Conservation (phyloP, 495 filamentous ascomycete genomes). For the Penicillium chermesinum region DNA sequence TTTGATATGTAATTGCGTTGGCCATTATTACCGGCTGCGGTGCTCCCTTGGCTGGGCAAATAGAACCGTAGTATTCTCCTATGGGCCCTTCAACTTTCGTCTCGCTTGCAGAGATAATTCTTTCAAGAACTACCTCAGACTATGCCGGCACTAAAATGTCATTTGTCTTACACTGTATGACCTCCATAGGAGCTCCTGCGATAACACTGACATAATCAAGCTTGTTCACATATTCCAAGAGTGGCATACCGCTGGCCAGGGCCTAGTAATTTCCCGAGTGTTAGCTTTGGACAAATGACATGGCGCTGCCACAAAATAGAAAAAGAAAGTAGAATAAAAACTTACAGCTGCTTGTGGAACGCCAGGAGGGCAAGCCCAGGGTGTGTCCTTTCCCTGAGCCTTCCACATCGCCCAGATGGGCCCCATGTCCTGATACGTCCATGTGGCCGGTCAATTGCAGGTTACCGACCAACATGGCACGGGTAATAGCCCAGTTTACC, state of each 20-base stretch:
- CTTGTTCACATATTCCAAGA: constrained; percentile 33
- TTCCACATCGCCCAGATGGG: constrained; percentile 37
- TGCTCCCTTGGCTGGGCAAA: constrained; percentile 30
- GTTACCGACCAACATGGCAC: too few relatives aligned
- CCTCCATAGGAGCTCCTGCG: constrained; percentile 29
- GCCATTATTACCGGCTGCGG: constrained; percentile 29
- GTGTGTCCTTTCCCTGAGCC: constrained; percentile 29
- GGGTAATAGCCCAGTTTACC: constrained; percentile 42
- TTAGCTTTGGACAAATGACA: too few relatives aligned
- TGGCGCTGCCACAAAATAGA: too few relatives aligned
- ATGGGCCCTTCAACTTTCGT: constrained; percentile 33
- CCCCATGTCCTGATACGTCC: constrained; percentile 35
- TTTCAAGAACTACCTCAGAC: constrained; percentile 38
- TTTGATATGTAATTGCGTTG: constrained; percentile 38
- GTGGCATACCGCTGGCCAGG: constrained; percentile 37
- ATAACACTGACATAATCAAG: constrained; percentile 36
- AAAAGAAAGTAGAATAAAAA: too few relatives aligned
- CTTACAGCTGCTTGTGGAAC: constrained; percentile 39
- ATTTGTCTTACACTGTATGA: constrained; percentile 40
- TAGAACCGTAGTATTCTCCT: constrained; percentile 35
- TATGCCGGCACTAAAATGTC: constrained; percentile 35
- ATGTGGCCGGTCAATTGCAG: too few relatives aligned
- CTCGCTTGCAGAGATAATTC: constrained; percentile 32
- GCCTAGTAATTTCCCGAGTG: too few relatives aligned
- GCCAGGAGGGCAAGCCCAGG: constrained; percentile 34